Base-by-base conservation (phyloP, 2,329 filamentous ascomycete species). In the Aspergillus sclerotialis region DNA sequence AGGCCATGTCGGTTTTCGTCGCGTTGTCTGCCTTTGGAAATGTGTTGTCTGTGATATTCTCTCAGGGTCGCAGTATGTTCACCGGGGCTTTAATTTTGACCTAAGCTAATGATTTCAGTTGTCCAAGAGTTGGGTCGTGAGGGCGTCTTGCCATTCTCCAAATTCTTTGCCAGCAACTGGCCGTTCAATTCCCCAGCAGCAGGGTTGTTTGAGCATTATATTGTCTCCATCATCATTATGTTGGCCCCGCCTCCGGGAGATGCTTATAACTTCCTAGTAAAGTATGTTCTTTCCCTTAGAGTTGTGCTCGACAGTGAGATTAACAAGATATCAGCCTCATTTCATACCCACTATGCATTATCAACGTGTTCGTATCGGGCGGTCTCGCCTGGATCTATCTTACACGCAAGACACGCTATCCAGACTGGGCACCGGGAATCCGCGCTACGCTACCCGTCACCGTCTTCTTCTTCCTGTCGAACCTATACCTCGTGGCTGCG, bases 101-200 rank as follows among this genome's bases (percentile, higher is more conserved):
- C 23, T 36, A 40, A 23, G 39, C 28, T 42, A 31, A 37, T 30
- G 11, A 2, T 13, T 29, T 28, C 17, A 61, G 57, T 64, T 37
- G 54, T 63, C 28, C 63, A 67, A 41, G 80, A 84, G 53, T 64
- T 85, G 28, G 82, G 76, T 1, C 82, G 82, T 48, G 81, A 86
- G 48, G 80, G 80, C 0, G 63, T 85, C 4, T 50, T 85, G 10
- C 82, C 82, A 0, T 81, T 72, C 35, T 77, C 75, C 40, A 67
- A 68, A 2, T 74, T 85, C 52, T 84, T 77, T 76, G 80, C 80
- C 0, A 82, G 78, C 3, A 80, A 78, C 49, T 75, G 72, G 57
- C 82, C 81, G 0, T 81, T 78, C 41, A 76, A 79, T 36, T 72
- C 81, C 0, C 81, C 80, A 0, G 69, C 75, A n/a, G 64, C 76